phyloP scores from a whole-genome alignment of 2,329 filamentous ascomycete genomes.

The Macrophomina tecta region DNA sequence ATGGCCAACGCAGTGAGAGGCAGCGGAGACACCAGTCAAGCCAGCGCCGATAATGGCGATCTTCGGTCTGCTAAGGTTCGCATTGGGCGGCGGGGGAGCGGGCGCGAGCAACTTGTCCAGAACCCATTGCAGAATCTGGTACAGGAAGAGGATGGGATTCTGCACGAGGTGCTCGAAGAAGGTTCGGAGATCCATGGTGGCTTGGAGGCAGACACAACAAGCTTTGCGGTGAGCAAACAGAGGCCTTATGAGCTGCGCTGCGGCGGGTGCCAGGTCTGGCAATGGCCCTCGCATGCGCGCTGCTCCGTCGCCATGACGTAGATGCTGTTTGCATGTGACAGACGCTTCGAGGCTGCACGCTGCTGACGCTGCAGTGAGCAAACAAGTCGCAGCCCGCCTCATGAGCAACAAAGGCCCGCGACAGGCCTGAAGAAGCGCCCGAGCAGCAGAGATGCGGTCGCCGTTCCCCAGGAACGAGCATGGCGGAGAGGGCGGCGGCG shows the following conservation, averaged over 20 bases:
- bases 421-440: too few relatives aligned
- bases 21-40: slow-evolving; percentile 77
- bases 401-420: neutral
- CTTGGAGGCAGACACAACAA: neutral
- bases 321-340: slow-evolving; percentile 15
- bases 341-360: neutral
- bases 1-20: slow-evolving; percentile 83
- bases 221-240: neutral
- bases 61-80: slow-evolving; percentile 64
- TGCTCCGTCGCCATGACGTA: slow-evolving; percentile 17
- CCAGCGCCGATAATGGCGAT: slow-evolving; percentile 56
- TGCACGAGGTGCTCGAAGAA: slow-evolving; percentile 41
- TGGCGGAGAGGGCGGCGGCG: neutral
- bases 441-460: neutral
- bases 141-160: slow-evolving; percentile 63
- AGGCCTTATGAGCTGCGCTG: neutral
- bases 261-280: slow-evolving; percentile 1
- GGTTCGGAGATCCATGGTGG: slow-evolving; percentile 26
- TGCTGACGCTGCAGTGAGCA: neutral
- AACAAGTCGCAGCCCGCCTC: neutral
- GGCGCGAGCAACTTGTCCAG: slow-evolving; percentile 72
- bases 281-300: neutral
- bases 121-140: slow-evolving; percentile 69
- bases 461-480: neutral
- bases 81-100: slow-evolving; percentile 65